Percentiles rank a stretch among this genome's conserved stretches.
Conservation (phyloP, 2,329 filamentous ascomycete genomes). For the Ophiostoma montium region DNA sequence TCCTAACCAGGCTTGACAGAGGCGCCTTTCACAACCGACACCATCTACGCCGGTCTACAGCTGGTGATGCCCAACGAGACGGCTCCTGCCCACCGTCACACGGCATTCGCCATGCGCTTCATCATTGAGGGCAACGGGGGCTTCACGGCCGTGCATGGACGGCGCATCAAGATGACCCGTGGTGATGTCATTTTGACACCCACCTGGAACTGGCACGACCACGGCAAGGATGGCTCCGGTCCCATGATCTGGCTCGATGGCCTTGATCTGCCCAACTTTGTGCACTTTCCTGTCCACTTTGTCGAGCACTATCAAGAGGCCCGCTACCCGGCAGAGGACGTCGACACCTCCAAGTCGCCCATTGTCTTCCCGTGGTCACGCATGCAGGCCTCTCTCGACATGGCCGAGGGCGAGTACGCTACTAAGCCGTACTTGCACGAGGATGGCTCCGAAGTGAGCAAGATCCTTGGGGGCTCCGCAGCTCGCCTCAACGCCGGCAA, state of each 20-base stretch:
- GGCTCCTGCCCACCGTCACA: conserved; percentile 37
- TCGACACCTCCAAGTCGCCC: not conserved
- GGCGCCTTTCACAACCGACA: conserved; percentile 39
- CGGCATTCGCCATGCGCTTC: conserved; percentile 39
- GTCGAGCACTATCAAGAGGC: conserved; percentile 30
- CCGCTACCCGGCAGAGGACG: conserved; percentile 23
- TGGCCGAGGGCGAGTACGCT: not conserved
- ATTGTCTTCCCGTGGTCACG: not conserved
- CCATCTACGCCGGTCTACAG: conserved; percentile 39
- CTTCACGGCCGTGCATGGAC: conserved; percentile 40
- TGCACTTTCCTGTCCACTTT: conserved; percentile 37
- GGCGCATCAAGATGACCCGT: conserved; percentile 30
- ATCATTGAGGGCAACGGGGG: conserved; percentile 41
- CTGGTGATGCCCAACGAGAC: conserved; percentile 39
- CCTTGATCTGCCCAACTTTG: conserved; percentile 35
- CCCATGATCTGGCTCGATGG: conserved; percentile 45
- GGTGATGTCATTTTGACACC: conserved; percentile 42
- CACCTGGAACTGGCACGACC: conserved; percentile 43
- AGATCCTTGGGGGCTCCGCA: conserved; percentile 32
- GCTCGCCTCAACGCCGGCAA: conserved; percentile 26
- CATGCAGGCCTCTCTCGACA: not conserved
- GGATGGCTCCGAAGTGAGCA: conserved; percentile 22
- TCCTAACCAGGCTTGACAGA: not conserved
- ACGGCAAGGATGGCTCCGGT: conserved; percentile 36
- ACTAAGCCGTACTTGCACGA: not conserved